These are phyloP conservation scores for Rubroshorea leprosula DNA, from an alignment of 345 rosid species.

Conservation along the genomic window DNA sequence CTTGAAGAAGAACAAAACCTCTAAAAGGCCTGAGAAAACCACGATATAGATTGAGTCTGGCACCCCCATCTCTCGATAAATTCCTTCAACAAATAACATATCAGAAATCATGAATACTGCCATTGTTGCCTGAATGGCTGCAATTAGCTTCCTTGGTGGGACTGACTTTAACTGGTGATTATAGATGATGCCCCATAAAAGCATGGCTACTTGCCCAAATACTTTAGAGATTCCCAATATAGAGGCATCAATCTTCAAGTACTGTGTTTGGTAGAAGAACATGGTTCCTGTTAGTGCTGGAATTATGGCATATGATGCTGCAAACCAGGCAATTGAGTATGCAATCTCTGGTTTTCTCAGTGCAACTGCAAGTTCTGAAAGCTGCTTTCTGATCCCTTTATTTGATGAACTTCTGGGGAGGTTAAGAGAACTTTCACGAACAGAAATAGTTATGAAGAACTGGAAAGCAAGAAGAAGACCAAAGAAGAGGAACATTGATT, in stretches of 20 bases:
- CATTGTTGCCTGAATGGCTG: constrained; percentile 58
- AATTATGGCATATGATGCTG: constrained; percentile 62
- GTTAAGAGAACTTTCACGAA: constrained; percentile 54
- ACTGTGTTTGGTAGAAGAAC: constrained; percentile 87
- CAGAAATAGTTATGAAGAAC: constrained; percentile 48
- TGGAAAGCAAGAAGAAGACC: constrained; percentile 48
- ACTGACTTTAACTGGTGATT: constrained; percentile 47
- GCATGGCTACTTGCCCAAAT: constrained; percentile 74
- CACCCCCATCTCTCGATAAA: constrained; percentile 53
- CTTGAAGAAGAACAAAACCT: constrained; percentile 69
- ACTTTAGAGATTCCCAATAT: constrained; percentile 78
- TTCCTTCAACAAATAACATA: constrained; percentile 56
- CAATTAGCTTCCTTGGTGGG: constrained; percentile 57
- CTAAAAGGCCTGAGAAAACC: constrained; percentile 60
- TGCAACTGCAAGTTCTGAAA: constrained; percentile 50
- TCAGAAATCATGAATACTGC: constrained; percentile 67
- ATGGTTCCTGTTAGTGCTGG: constrained; percentile 85
- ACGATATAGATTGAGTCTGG: constrained; percentile 56
- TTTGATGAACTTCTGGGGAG: constrained; percentile 49
- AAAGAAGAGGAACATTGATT: constrained; percentile 49
- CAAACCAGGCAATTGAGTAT: constrained; percentile 63
- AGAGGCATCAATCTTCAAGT: constrained; percentile 49
- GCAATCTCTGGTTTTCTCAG: constrained; percentile 60
- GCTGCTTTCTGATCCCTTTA: constrained; percentile 51
- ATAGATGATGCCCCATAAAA: constrained; percentile 70